Base-by-base conservation (phyloP, 805 yeast species). In the Kregervanrija fluxuum region DNA sequence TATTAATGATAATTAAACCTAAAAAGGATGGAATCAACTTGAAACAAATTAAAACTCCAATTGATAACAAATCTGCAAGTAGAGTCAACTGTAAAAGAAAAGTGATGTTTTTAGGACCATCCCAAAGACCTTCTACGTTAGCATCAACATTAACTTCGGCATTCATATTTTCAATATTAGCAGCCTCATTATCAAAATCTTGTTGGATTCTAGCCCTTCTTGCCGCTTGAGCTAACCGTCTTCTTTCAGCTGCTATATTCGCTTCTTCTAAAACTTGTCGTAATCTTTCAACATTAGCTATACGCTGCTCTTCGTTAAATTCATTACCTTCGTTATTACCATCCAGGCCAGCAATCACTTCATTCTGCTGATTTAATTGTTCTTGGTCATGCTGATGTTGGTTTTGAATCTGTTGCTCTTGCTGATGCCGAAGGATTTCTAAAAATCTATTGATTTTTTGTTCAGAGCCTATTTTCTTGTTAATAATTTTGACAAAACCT, bases 401-500 rank as follows among this genome's bases (percentile, higher is more conserved):
- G 12, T 13, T 10, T 32, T 33, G 34, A 11, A 22, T 22, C 28
- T 22, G 28, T 22, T 22, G 28, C 28, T 22, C 28, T 22, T 22
- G 37, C 12, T 14, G 28, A 15, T 37, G 15, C 39, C 28, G 30
- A 31, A 41, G 31, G 35, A 39, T 14, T 12, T 37, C 42, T 28
- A 42, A 37, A 6, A 42, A 16, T 13, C 36, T 16, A 16, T 37
- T 22, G 11, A 71, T 62, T 41, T 69, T 61, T 35, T 74, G 73
- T 48, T 72, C 78, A 40, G 66, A 71, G 2, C 93, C 93, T 38
- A 85, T 75, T 47, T 73, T 75, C 49, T 70, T 76, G 43, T 71
- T 59, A 13, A 84, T 65, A 57, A 82, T 69, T 55, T 77, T 79
- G 30, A 67, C 61, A 58, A 81, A 82, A 0, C 87, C 88, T 40